Evolutionary conservation across 305 asterid species (phyloP), one percentile per base, ranked within the genome.

Genomic region (Euphrasia arctica): DNA sequence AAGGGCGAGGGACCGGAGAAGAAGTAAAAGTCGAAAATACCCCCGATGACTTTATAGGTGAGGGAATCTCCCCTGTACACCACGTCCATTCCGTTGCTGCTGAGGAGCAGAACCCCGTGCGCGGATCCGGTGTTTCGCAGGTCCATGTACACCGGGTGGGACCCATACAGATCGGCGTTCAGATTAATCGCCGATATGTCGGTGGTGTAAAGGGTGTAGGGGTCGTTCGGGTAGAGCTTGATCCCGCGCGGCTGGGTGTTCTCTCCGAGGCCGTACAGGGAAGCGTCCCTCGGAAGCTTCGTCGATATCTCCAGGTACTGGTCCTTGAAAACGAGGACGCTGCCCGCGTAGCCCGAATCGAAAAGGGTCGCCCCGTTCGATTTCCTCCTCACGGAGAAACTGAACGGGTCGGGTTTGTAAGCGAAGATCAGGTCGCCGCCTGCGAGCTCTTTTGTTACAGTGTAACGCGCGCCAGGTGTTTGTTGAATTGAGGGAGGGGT

Each of bases 121-220:
- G 95, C 85, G 25, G 45, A 56, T 1, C 60, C 75, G 27, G 63
- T 75, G 54, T 86, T 83, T 71, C 99, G 74, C 74, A 93, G 50
- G 77, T 93, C 99, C 97, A 93, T 88, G 58, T 93, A 90, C 74
- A 93, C 78, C 6, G 97, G 99, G 69, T 93, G 99, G 41, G 99
- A 88, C 60, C 99, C 99, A 67, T 93, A 93, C 15, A 90, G 55
- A 71, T 93, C 95, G 34, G 82, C 77, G 27, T 93, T 90, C 4
- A 88, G 87, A 71, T 88, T 82, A 54, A 93, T 86, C 11, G 97
- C 95, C 0, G 99, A 85, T 0, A 77, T 68, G 50, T 90, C 97
- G 25, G 87, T 83, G 4, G 96, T 88, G 73, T 79, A 93, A 58
- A 93, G 56, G 15, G 99, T 93, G 80, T 80, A 81, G 5, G 92